phyloP scores from a whole-genome alignment of 345 rosid genomes.

The Pugionium cornutum region DNA sequence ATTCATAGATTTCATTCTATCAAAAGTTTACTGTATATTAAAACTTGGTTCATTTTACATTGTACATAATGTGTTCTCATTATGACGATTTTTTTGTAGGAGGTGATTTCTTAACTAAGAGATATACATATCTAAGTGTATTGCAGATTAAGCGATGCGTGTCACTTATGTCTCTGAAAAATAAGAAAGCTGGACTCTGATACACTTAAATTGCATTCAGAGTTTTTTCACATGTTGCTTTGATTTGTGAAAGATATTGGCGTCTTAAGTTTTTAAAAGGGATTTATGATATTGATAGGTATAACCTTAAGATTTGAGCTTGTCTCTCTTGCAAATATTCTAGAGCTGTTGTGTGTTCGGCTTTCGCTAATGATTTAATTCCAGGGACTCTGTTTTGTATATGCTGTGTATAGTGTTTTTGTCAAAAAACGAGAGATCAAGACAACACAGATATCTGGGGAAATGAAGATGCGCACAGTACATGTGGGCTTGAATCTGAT shows the following conservation, averaged over 20 bases:
- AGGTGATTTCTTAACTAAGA: not conserved
- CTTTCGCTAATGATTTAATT: constrained; percentile 66
- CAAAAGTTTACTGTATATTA: not conserved
- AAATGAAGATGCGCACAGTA: constrained; percentile 46
- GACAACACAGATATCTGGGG: constrained; percentile 45
- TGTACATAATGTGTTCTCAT: constrained; percentile 9
- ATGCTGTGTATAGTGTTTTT: constrained; percentile 75
- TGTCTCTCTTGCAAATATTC: constrained; percentile 37
- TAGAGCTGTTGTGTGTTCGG: constrained; percentile 48
- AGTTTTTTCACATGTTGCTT: constrained; percentile 19
- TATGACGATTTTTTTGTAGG: constrained; percentile 9
- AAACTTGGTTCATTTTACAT: not conserved
- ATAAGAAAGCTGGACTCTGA: not conserved
- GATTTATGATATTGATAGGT: not conserved
- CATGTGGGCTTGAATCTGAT: constrained; percentile 56
- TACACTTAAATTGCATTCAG: not conserved
- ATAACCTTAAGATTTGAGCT: constrained; percentile 34
- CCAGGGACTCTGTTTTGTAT: constrained; percentile 66
- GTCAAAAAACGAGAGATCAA: constrained; percentile 55
- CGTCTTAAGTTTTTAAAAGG: too few relatives aligned
- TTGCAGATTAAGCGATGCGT: constrained; percentile 1
- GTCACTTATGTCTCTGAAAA: not conserved
- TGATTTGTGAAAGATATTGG: not conserved
- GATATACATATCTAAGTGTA: not conserved
- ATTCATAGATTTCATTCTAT: not conserved